Percentiles rank a stretch among this genome's conserved stretches.
phyloP scores from a whole-genome alignment of 805 yeast species.

The Saccharomycopsis fermentans region DNA sequence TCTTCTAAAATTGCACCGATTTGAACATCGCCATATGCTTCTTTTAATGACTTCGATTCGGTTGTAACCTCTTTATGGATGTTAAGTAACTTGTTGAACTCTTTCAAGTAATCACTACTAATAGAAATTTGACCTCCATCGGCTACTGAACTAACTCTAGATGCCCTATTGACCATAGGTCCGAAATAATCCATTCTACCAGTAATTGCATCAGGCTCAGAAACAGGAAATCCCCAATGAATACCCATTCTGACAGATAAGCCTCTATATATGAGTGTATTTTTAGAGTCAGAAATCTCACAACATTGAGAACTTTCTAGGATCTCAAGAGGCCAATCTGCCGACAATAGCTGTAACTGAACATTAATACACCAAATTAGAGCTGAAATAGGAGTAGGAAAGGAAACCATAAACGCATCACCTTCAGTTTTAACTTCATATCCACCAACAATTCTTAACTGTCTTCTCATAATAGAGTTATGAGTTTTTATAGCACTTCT shows the following conservation, averaged over 20 bases:
- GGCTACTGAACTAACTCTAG: conserved; percentile 88
- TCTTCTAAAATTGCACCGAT: conserved; percentile 50
- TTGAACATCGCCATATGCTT: conserved; percentile 36
- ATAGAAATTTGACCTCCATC: conserved; percentile 97
- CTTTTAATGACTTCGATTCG: conserved; percentile 25
- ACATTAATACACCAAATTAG: conserved; percentile 91
- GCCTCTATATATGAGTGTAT: conserved; percentile 66
- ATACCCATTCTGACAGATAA: conserved; percentile 95
- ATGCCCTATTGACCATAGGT: conserved; percentile 94
- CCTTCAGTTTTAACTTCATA: conserved; percentile 99
- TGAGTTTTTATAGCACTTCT: conserved; percentile 93
- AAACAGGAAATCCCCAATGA: conserved; percentile 97
- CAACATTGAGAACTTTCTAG: conserved; percentile 76
- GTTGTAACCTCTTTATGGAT: conserved; percentile 26
- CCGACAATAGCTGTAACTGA: conserved; percentile 69
- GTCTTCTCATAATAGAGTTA: conserved; percentile 89
- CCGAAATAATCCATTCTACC: conserved; percentile 98
- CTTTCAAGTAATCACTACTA: conserved; percentile 71
- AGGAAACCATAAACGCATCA: conserved; percentile 96
- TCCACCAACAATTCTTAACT: conserved; percentile 86
- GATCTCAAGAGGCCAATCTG: conserved; percentile 95
- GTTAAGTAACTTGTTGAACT: conserved; percentile 47
- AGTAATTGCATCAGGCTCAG: conserved; percentile 90
- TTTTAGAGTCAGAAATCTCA: conserved; percentile 55
- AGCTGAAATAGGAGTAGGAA: conserved; percentile 86